Percentiles rank a stretch among this genome's conserved stretches.
Conservation (phyloP, 2,329 filamentous ascomycete species). For the Clarireedia homoeocarpa region DNA sequence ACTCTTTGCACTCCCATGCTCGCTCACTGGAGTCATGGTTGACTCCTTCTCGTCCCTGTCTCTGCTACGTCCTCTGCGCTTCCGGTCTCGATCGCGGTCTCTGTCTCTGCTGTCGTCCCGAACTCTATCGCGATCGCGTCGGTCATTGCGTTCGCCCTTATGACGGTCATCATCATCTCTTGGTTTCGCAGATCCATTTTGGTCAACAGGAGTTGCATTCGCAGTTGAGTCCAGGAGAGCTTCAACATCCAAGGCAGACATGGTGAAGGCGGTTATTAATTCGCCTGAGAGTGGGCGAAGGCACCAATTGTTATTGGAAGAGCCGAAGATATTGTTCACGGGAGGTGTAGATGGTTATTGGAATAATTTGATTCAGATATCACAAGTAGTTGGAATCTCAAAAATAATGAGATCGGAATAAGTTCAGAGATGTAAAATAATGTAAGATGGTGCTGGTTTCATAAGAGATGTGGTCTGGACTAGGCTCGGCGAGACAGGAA, state of each 20-base stretch:
- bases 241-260: slow-evolving; percentile 76
- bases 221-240: slow-evolving; percentile 82
- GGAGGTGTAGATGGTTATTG: not conserved
- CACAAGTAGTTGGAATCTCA: not conserved
- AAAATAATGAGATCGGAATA: not conserved
- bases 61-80: slow-evolving; percentile 24
- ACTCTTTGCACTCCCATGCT: slow-evolving; percentile 65
- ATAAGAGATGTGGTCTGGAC: not conserved
- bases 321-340: not conserved
- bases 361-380: not conserved
- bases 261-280: slow-evolving; percentile 32
- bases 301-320: not conserved
- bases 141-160: slow-evolving; percentile 44
- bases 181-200: slow-evolving; percentile 32
- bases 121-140: slow-evolving; percentile 48
- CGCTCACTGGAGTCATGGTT: slow-evolving; percentile 59
- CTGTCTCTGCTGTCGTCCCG: slow-evolving; percentile 47
- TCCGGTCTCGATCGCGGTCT: slow-evolving; percentile 48
- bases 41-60: slow-evolving; percentile 40
- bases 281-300: not conserved
- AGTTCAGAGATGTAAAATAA: not conserved
- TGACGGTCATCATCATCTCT: slow-evolving; percentile 52
- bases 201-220: slow-evolving; percentile 44
- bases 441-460: not conserved
- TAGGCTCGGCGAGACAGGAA: not conserved